phyloP scores from a whole-genome alignment of 2,329 filamentous ascomycete species.

The Rhynchosporium agropyri region DNA sequence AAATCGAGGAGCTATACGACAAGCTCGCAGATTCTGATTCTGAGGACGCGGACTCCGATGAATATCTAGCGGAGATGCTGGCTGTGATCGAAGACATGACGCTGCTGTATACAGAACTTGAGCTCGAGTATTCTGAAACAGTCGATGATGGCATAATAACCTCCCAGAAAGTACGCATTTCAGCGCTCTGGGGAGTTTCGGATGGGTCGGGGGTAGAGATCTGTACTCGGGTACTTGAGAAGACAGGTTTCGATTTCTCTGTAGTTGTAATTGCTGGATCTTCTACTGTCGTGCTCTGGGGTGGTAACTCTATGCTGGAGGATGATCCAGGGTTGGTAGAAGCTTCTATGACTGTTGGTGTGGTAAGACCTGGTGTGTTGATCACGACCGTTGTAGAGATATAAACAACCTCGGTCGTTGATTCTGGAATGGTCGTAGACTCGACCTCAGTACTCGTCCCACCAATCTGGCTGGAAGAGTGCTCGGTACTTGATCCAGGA shows the following conservation, averaged over 20 bases:
- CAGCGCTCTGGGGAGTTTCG: background rate
- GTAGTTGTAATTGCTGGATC: background rate
- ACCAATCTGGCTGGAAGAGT: background rate
- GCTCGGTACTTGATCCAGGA: background rate
- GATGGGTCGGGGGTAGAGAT: background rate
- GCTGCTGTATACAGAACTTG: background rate
- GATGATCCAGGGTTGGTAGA: background rate
- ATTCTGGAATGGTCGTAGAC: background rate
- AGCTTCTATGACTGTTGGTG: background rate
- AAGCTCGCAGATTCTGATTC: background rate
- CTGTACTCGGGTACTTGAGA: background rate
- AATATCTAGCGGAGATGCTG: background rate
- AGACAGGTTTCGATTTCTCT: background rate
- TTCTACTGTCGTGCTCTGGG: background rate
- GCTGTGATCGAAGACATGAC: background rate
- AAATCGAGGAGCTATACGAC: background rate
- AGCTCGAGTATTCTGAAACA: background rate
- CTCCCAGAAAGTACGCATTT: background rate
- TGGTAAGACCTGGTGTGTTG: background rate
- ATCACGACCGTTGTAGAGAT: background rate
- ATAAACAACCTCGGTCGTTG: background rate
- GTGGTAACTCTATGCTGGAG: background rate
- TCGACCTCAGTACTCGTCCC: background rate
- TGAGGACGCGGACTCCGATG: background rate
- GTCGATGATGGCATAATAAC: background rate